Percentiles rank a stretch among this genome's conserved stretches.
Evolutionary conservation across 2,329 filamentous ascomycete genomes (phyloP).

Genomic region (Didymella glomerata): DNA sequence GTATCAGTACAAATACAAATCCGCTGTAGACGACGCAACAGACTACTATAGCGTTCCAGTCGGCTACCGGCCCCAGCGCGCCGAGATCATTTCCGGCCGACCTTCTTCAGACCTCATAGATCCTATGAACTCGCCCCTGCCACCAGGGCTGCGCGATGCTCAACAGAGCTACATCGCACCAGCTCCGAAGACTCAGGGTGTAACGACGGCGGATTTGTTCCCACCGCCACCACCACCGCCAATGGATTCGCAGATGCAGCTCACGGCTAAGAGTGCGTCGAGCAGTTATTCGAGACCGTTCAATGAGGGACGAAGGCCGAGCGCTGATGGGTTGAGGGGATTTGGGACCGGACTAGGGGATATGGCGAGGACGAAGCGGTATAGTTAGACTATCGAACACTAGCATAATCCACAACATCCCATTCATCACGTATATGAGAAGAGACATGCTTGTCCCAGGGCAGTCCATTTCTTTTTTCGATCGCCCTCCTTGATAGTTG

Average conservation of each 20-base stretch:
- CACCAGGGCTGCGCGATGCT: not conserved
- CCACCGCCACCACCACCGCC: conserved; percentile 23
- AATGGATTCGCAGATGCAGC: conserved; percentile 10
- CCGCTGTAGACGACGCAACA: conserved; percentile 17
- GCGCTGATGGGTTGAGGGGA: conserved; percentile 1
- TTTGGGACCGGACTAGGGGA: conserved; percentile 1
- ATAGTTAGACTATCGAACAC: not conserved
- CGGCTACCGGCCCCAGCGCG: conserved; percentile 19
- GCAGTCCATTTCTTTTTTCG: too few relatives aligned
- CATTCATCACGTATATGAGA: too few relatives aligned
- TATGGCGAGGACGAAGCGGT: not conserved
- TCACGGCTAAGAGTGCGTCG: conserved; percentile 8
- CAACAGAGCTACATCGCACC: not conserved
- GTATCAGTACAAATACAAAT: conserved; percentile 15
- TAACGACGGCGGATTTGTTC: conserved; percentile 24
- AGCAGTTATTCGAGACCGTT: conserved; percentile 20
- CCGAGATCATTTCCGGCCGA: conserved; percentile 8
- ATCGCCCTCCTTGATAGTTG: too few relatives aligned
- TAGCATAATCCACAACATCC: too few relatives aligned
- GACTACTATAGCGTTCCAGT: conserved; percentile 24
- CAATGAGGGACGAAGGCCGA: conserved; percentile 7
- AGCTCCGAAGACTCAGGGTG: conserved; percentile 23
- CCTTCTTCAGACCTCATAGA: conserved; percentile 27
- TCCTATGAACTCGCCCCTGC: conserved; percentile 8
- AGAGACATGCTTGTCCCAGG: too few relatives aligned